A percentile compares a stretch with the other conserved stretches of the same genome.
phyloP scores from a whole-genome alignment of 306 rosid genomes.

The Medicago truncatula region MtrunA17r5.0-ANR NC_053045.1:55732001-55732500 shows the following conservation, averaged over 20 bases:
- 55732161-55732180: slow-evolving; percentile 20
- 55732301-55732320: slow-evolving; percentile 62
- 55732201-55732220: slow-evolving; percentile 53
- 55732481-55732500: background rate
- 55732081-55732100: background rate
- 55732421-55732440: slow-evolving; percentile 19
- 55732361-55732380: slow-evolving; percentile 46
- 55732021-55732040: background rate
- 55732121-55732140: slow-evolving; percentile 12
- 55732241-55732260: slow-evolving; percentile 65
- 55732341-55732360: slow-evolving; percentile 55
- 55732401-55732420: slow-evolving; percentile 31
- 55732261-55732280: slow-evolving; percentile 53
- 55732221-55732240: slow-evolving; percentile 58
- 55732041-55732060: slow-evolving; percentile 1
- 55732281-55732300: slow-evolving; percentile 67
- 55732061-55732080: background rate
- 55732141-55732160: slow-evolving; percentile 23
- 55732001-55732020: slow-evolving; percentile 19
- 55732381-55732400: slow-evolving; percentile 49
- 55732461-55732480: slow-evolving; percentile 18
- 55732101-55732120: background rate
- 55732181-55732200: background rate
- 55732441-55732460: slow-evolving; percentile 21
- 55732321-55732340: slow-evolving; percentile 58